These are phyloP conservation scores for Fusarium lyarnte DNA, from an alignment of 2,329 filamentous ascomycete genomes.

Conservation along the genomic window DNA sequence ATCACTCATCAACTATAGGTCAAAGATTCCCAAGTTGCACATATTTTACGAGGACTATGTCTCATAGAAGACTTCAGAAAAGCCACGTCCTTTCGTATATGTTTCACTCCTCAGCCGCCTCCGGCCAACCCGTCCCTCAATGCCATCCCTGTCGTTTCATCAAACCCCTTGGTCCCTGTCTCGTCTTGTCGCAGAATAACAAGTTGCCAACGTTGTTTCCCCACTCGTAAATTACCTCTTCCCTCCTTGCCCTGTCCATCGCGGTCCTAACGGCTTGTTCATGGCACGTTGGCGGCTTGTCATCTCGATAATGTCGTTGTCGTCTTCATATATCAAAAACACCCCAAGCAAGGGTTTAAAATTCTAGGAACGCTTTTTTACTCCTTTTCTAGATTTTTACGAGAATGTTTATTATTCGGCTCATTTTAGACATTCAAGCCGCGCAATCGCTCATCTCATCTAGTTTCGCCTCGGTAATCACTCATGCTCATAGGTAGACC, in stretches of 20 bases:
- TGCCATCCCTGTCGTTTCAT: conserved; percentile 33
- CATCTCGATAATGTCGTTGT: not conserved
- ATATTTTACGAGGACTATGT: not conserved
- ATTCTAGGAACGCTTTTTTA: not conserved
- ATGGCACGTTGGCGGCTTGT: conserved; percentile 4
- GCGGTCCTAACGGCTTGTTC: not conserved
- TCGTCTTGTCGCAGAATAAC: conserved; percentile 33
- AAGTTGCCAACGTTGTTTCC: conserved; percentile 5
- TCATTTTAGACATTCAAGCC: conserved; percentile 6
- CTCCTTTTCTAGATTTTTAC: not conserved
- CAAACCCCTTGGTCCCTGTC: conserved; percentile 26
- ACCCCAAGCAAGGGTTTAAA: conserved; percentile 16
- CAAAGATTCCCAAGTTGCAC: not conserved
- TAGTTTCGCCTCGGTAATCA: conserved; percentile 24
- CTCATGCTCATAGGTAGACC: conserved; percentile 1
- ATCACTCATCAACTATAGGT: not conserved
- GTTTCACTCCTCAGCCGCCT: conserved; percentile 24
- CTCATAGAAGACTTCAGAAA: not conserved
- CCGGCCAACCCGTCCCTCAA: conserved; percentile 13
- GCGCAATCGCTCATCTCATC: conserved; percentile 16
- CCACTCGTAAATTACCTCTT: conserved; percentile 18
- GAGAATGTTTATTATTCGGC: not conserved
- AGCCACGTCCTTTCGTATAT: conserved; percentile 1
- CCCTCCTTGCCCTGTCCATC: not conserved
- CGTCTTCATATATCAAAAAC: conserved; percentile 27